Evolutionary conservation across 441 rosid genomes (phyloP).

Genomic region (Aquilaria agallochum): DNA sequence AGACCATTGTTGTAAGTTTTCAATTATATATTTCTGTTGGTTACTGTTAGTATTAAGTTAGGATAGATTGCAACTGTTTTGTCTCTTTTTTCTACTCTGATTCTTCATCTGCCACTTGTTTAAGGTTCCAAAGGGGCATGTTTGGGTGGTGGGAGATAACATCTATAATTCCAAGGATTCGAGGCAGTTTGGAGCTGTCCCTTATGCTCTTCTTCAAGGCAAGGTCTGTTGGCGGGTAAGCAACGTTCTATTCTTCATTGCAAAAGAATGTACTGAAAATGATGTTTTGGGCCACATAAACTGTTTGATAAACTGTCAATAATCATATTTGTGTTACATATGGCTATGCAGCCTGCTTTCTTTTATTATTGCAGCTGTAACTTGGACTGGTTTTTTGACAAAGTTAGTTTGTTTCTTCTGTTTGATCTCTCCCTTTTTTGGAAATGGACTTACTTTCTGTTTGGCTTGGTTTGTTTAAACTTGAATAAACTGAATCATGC

Average conservation of each 20-base stretch:
- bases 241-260: neutral
- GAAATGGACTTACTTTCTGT: too few relatives aligned
- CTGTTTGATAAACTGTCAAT: too few relatives aligned
- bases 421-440: too few relatives aligned
- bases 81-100: conserved; percentile 1
- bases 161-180: conserved; percentile 56
- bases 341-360: too few relatives aligned
- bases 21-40: neutral
- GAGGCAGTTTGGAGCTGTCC: conserved; percentile 65
- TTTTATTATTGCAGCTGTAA: too few relatives aligned
- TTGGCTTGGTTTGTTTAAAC: too few relatives aligned
- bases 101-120: neutral
- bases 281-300: too few relatives aligned
- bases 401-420: too few relatives aligned
- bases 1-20: conserved; percentile 46
- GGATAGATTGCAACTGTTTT: conserved; percentile 6
- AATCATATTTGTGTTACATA: too few relatives aligned
- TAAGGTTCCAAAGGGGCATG: conserved; percentile 74
- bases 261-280: too few relatives aligned
- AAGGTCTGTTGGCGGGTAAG: conserved; percentile 66
- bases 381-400: too few relatives aligned
- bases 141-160: conserved; percentile 76
- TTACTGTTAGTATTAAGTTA: conserved; percentile 1
- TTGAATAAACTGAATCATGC: too few relatives aligned
- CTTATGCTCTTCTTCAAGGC: conserved; percentile 68